These are phyloP conservation scores for Tremella fuciformis DNA, from an alignment of 768 basidiomycete species.

Conservation along the genomic window DNA sequence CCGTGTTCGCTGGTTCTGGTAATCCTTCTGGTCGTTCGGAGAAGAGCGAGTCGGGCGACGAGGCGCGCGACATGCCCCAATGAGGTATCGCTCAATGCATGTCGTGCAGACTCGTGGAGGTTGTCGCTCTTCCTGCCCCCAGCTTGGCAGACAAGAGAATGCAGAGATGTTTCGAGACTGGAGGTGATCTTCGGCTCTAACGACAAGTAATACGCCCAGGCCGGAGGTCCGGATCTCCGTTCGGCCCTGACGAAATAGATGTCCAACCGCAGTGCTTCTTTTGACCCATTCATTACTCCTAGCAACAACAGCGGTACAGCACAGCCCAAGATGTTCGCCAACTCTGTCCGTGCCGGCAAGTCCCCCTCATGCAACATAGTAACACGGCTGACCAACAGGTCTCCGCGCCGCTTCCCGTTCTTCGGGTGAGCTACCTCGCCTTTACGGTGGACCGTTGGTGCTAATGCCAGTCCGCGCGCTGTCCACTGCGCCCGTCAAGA, in stretches of 20 bases:
- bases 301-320: neutral
- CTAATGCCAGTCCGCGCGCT: constrained; percentile 32
- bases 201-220: too few relatives aligned
- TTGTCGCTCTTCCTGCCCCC: too few relatives aligned
- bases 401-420: constrained; percentile 43
- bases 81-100: too few relatives aligned
- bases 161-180: too few relatives aligned
- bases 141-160: too few relatives aligned
- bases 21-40: constrained; percentile 8
- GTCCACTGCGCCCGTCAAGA: constrained; percentile 32
- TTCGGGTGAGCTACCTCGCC: constrained; percentile 28
- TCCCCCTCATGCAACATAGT: neutral
- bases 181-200: too few relatives aligned
- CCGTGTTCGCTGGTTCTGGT: constrained; percentile 8
- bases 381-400: constrained; percentile 20
- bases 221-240: too few relatives aligned
- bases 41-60: constrained; percentile 26
- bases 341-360: constrained; percentile 36
- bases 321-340: constrained; percentile 34
- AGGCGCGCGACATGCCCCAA: too few relatives aligned
- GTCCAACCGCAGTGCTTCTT: too few relatives aligned
- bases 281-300: neutral
- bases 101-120: too few relatives aligned
- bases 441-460: neutral
- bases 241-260: too few relatives aligned